Conservation (phyloP, 208 protist species). For the Porcisia deanei region DNA sequence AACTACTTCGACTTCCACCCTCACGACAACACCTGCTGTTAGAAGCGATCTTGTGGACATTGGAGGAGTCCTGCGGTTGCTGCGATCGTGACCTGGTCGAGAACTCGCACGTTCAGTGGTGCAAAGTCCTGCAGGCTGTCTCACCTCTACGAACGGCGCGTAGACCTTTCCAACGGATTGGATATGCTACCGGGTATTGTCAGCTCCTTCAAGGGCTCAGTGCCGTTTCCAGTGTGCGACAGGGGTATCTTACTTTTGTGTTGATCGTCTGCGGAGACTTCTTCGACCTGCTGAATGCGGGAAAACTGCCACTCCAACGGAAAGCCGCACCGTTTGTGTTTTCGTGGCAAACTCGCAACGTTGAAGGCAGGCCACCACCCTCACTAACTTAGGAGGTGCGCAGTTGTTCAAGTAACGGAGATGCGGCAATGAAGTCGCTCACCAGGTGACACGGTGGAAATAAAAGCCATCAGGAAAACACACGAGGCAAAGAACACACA, state of each 20-base stretch:
- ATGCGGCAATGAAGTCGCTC: not conserved
- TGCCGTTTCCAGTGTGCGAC: constrained; percentile 1
- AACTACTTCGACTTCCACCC: constrained; percentile 9
- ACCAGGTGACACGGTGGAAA: not conserved
- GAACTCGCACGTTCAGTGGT: constrained; percentile 19
- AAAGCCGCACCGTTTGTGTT: not conserved
- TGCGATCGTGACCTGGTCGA: constrained; percentile 22
- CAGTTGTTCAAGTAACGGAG: not conserved
- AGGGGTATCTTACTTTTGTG: constrained; percentile 18
- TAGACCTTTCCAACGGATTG: not conserved
- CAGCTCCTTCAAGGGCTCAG: constrained; percentile 7
- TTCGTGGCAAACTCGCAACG: not conserved
- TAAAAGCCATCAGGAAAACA: not conserved
- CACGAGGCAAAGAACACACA: too few species aligned
- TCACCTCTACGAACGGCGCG: not conserved
- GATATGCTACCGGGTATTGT: constrained; percentile 7
- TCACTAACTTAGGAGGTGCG: not conserved
- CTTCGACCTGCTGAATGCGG: not conserved
- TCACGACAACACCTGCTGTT: not conserved
- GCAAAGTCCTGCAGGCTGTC: not conserved
- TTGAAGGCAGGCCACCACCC: not conserved
- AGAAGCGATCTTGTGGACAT: constrained; percentile 4
- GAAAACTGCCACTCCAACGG: not conserved
- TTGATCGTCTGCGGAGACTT: constrained; percentile 9
- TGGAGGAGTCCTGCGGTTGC: constrained; percentile 19